These are phyloP conservation scores for Ascochyta fabae DNA, from an alignment of 2,329 filamentous ascomycete species.

Conservation along the genomic window DNA sequence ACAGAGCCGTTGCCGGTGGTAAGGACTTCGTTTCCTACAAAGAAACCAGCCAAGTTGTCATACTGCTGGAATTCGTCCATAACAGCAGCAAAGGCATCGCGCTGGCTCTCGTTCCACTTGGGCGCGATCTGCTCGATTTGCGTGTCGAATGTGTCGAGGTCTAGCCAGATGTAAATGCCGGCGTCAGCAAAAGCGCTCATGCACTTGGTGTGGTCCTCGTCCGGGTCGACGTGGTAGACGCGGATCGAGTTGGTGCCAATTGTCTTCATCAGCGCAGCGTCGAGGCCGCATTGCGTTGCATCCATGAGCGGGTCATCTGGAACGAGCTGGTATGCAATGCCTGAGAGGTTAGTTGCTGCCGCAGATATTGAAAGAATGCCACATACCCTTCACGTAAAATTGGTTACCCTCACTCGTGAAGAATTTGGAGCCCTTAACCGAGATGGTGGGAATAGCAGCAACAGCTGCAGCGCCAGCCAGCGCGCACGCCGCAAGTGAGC, in stretches of 20 bases:
- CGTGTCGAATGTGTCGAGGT: slow-evolving; percentile 74
- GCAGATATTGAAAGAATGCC: neutral
- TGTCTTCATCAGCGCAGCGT: slow-evolving; percentile 78
- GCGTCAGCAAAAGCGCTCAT: slow-evolving; percentile 81
- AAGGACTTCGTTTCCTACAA: slow-evolving; percentile 87
- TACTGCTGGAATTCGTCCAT: slow-evolving; percentile 80
- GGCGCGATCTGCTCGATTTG: slow-evolving; percentile 70
- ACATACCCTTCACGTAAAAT: slow-evolving; percentile 80
- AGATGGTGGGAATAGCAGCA: slow-evolving; percentile 61
- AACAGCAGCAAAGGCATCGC: slow-evolving; percentile 70
- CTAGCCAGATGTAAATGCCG: slow-evolving; percentile 76
- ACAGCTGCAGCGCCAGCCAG: slow-evolving; percentile 44
- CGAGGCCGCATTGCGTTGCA: slow-evolving; percentile 75
- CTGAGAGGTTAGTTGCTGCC: slow-evolving; percentile 51
- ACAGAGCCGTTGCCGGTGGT: slow-evolving; percentile 61
- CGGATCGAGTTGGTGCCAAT: slow-evolving; percentile 84
- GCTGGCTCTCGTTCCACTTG: slow-evolving; percentile 76
- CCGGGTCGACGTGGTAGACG: slow-evolving; percentile 83
- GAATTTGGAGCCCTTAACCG: slow-evolving; percentile 79
- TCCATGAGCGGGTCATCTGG: slow-evolving; percentile 78
- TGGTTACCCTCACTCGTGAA: slow-evolving; percentile 81
- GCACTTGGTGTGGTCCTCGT: slow-evolving; percentile 74
- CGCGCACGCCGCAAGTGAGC: slow-evolving; percentile 25
- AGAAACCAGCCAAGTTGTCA: slow-evolving; percentile 77
- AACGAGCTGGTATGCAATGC: slow-evolving; percentile 73